Percentiles rank a stretch among this genome's conserved stretches.
These are phyloP conservation scores for Xylariaceae sp. DNA, from an alignment of 2,329 filamentous ascomycete genomes.

Conservation along the genomic window DNA sequence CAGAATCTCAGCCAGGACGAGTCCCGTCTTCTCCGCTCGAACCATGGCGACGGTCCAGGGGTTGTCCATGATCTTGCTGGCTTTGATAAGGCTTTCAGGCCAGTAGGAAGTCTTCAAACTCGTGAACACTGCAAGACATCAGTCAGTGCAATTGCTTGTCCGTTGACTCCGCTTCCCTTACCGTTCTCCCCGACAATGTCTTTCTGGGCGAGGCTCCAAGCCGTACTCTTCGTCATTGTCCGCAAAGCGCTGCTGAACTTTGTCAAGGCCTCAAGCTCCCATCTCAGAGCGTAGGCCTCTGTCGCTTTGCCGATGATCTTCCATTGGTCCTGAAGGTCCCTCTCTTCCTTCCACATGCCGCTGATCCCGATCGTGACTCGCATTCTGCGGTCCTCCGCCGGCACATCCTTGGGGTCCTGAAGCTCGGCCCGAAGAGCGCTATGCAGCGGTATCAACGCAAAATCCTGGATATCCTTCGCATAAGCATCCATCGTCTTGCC, in stretches of 20 bases:
- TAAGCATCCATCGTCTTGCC: conserved; percentile 86
- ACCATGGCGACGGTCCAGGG: conserved; percentile 73
- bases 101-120: conserved; percentile 55
- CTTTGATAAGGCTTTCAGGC: conserved; percentile 58
- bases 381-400: conserved; percentile 59
- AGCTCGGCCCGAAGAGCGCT: conserved; percentile 39
- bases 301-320: conserved; percentile 63
- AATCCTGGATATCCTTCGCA: conserved; percentile 79
- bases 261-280: conserved; percentile 72
- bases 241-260: conserved; percentile 75
- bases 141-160: conserved; percentile 6
- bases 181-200: conserved; percentile 43
- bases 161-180: conserved; percentile 29
- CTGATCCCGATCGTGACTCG: conserved; percentile 78
- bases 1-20: conserved; percentile 71
- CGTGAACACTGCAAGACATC: conserved; percentile 41
- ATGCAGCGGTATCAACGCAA: conserved; percentile 74
- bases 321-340: conserved; percentile 76
- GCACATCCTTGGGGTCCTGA: conserved; percentile 45
- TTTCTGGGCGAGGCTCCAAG: conserved; percentile 66
- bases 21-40: conserved; percentile 65
- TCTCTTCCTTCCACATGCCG: conserved; percentile 71
- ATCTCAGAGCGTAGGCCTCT: conserved; percentile 78
- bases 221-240: conserved; percentile 69
- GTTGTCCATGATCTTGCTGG: conserved; percentile 73